A percentile compares a stretch with the other conserved stretches of the same genome.
Conservation (phyloP, 176 grass and related monocot genomes). For the Leersia perrieri region DNA sequence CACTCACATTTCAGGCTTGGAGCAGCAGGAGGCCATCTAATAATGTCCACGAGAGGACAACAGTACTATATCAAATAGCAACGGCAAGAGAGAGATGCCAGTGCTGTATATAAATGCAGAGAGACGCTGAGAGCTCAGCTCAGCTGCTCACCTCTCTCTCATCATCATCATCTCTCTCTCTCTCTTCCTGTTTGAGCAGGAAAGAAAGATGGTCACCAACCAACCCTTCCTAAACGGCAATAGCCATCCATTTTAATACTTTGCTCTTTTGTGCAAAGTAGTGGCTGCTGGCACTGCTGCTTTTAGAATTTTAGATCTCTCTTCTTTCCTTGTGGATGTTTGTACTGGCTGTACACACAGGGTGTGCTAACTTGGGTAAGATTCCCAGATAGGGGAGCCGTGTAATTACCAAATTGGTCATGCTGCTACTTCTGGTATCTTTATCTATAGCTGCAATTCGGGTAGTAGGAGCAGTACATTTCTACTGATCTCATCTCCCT, state of each 20-base stretch:
- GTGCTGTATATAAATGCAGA: not conserved
- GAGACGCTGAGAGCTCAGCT: conserved; percentile 2
- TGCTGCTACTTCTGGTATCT: not conserved
- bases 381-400: not conserved
- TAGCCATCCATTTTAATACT: not conserved
- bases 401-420: conserved; percentile 22
- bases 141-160: not conserved
- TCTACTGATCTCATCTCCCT: not conserved
- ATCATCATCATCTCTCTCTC: not conserved
- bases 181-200: not conserved
- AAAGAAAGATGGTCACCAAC: not conserved
- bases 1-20: conserved; percentile 23
- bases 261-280: conserved; percentile 28
- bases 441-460: not conserved
- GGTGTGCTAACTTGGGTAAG: not conserved
- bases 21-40: conserved; percentile 29
- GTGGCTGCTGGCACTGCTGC: not conserved
- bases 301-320: not conserved
- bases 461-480: not conserved
- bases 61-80: not conserved
- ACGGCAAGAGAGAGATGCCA: not conserved
- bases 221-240: not conserved
- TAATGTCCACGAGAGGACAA: conserved; percentile 28
- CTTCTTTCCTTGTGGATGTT: not conserved
- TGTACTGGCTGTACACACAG: no score